These are phyloP conservation scores for Simplicillium aogashimaense DNA, from an alignment of 2,329 filamentous ascomycete species.

Conservation along the genomic window DNA sequence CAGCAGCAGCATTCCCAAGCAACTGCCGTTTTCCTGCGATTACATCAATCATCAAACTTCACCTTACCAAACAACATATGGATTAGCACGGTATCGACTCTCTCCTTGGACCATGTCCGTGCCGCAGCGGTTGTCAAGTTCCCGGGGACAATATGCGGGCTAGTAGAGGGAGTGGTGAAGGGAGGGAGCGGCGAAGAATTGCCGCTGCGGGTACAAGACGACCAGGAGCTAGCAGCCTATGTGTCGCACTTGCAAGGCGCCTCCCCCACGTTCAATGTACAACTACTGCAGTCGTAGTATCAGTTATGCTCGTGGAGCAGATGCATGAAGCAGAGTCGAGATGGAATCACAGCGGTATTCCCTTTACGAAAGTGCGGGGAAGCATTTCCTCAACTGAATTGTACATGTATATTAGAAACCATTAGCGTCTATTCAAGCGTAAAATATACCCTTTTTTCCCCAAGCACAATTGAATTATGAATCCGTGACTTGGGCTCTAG, in stretches of 20 bases:
- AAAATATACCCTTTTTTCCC: too few species aligned
- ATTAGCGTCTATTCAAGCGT: too few species aligned
- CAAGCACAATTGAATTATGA: too few species aligned
- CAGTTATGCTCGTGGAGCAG: too few species aligned
- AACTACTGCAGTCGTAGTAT: constrained; percentile 17
- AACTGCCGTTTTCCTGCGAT: constrained; percentile 54
- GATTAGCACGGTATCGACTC: constrained; percentile 51
- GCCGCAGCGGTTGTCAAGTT: constrained; percentile 51
- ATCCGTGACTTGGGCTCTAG: not conserved
- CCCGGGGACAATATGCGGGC: constrained; percentile 46
- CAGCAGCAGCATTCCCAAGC: constrained; percentile 12
- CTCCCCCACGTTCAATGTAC: constrained; percentile 33
- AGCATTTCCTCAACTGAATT: too few species aligned
- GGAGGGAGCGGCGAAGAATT: constrained; percentile 51
- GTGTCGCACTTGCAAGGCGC: constrained; percentile 48
- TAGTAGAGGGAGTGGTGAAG: constrained; percentile 57
- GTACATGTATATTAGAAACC: too few species aligned
- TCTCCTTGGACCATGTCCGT: constrained; percentile 53
- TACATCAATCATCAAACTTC: constrained; percentile 53
- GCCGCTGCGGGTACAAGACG: constrained; percentile 54
- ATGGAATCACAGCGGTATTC: too few species aligned
- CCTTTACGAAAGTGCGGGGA: too few species aligned
- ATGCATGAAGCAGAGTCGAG: too few species aligned
- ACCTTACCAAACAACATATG: constrained; percentile 44
- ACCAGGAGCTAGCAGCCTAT: constrained; percentile 65